A percentile compares a stretch with the other conserved stretches of the same genome.
Evolutionary conservation across 306 rosid genomes (phyloP).

Genomic region (Acacia melanoxylon): DNA sequence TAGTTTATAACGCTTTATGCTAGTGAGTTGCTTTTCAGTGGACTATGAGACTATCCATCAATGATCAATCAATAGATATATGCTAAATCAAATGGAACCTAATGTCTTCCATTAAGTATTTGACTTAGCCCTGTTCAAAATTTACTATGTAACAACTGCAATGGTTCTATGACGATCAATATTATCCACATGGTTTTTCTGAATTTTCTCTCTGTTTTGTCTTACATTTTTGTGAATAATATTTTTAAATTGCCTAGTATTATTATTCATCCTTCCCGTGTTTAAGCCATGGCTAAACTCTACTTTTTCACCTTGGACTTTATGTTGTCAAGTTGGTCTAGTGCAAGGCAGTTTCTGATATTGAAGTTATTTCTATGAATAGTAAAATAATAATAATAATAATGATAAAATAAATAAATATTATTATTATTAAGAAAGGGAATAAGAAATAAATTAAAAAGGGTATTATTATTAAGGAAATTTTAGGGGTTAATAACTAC

Average conservation of each 20-base stretch:
- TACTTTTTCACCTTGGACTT: neutral
- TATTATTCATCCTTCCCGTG: neutral
- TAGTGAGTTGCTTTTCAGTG: neutral
- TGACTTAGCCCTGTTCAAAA: neutral
- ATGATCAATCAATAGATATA: neutral
- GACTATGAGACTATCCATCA: neutral
- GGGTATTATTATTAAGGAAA: too few relatives aligned
- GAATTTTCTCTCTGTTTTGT: neutral
- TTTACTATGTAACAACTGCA: conserved; percentile 6
- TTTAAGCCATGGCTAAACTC: neutral
- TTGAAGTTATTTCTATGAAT: neutral
- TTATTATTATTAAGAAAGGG: too few relatives aligned
- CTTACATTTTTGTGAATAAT: neutral
- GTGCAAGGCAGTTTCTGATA: neutral
- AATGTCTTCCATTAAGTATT: neutral
- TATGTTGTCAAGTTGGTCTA: neutral
- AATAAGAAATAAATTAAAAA: too few relatives aligned
- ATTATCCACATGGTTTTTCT: neutral
- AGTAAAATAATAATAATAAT: neutral
- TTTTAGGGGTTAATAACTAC: too few relatives aligned
- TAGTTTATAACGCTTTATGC: neutral
- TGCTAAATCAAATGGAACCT: neutral
- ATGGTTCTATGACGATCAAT: too few relatives aligned
- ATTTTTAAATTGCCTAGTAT: neutral
- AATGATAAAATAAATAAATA: too few relatives aligned